Evolutionary conservation across 225 moss, liverwort and hornwort species (phyloP), one percentile per base, ranked within the genome.

Genomic region (Pseudoscleropodium purum): DNA sequence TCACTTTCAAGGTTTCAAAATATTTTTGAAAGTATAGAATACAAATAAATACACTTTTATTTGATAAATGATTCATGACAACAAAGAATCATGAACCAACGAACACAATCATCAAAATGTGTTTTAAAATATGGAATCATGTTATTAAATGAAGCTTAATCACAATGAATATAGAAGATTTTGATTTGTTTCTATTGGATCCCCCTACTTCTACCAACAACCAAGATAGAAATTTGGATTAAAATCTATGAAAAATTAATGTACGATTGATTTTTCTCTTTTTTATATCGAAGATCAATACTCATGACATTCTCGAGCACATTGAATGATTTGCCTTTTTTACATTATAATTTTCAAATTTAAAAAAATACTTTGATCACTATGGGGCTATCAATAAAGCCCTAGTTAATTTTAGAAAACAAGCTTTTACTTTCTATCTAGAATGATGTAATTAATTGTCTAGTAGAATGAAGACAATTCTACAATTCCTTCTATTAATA

Each of bases 331-430:
- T 68, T 37, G 0, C 12, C 4, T 68, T 37, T 67, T 37, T 37
- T 20, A 12, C 4, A 37, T 16, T 37, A 4, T 37, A 68, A 37
- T 21, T 68, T 65, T 68, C 2, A 37, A 68, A 68, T 37, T 68
- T 2, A 3, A 37, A 37, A 54, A 21, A 12, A 12, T 6, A 68
- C 4, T 37, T 68, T 6, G 37, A 37, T 21, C 3, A 67, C 37
- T 67, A 67, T 0, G 0, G 1, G 20, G 5, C 37, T 67, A 67
- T 6, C 18, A 18, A 18, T 6, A 3, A 11, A 67, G 11, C 6
- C 20, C 37, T 37, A 67, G 6, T 20, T 67, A 20, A 20, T 37
- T 37, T 37, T 10, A 11, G 3, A 67, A 67, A 36, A 67, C 11
- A 67, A 11, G 20, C 3, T 67, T 37, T 67, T 67, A 34, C 20